Base-by-base conservation (phyloP, 345 rosid genomes). In the Capsella bursapastoris region DNA sequence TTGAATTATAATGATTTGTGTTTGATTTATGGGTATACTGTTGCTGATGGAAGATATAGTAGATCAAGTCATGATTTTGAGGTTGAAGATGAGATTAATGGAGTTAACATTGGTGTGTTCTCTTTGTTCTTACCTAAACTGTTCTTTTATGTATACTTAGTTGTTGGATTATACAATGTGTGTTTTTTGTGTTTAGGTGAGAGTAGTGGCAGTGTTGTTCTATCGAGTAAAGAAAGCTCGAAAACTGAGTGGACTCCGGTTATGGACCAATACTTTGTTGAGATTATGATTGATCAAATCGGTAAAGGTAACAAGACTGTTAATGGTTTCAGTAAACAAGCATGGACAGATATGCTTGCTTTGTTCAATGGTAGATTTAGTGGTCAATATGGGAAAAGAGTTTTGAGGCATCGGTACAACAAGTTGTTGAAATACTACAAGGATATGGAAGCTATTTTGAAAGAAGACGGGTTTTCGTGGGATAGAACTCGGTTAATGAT, bases 41-140 rank as follows among this genome's bases (percentile, higher is more conserved):
- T 81, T 68, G 98, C 98, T 0, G 98, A 90, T 81, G 98, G 98
- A 80, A 88, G 98, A 78, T 92, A 92, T 71, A 92, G 98, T 64
- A 82, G 83, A 66, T 92, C 98, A 64, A 90, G 95, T 75, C 96
- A 92, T 81, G 98, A 92, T 75, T 4, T 82, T 44, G 91, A 88
- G 80, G 77, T 87, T 76, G 94, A 90, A 15, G 92, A 88, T 81
- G 92, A 86, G 67, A 51, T 81, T 60, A 84, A 81, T 50, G 86
- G 86, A 55, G 73, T 80, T 31, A 83, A 82, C 63, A 74, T 77
- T 64, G 91, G 94, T 87, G 34, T 70, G 34, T 70, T 70, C 85
- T 75, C 37, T 64, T 45, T 70, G 52, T 57, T 35, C 27, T 15
- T 34, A 4, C 0, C 4, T 8, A 34, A 15, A 48, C 9, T 57